Base-by-base conservation (phyloP, 805 yeast species). In the Metschnikowia colocasiae region DNA sequence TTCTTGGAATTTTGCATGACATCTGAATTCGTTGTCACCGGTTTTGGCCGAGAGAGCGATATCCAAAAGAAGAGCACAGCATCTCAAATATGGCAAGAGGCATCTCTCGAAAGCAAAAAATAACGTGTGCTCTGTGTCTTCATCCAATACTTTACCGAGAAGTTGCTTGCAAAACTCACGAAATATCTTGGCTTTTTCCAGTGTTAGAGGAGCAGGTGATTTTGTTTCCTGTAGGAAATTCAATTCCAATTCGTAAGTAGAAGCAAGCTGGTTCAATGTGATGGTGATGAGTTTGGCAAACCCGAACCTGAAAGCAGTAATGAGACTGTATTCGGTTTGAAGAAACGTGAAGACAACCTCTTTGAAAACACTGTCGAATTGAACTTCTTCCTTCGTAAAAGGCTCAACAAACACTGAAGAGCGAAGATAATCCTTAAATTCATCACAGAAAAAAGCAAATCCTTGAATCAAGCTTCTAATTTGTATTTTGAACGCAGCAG, bases 241-340 rank as follows among this genome's bases (percentile, higher is more conserved):
- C 18, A 39, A 13, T 19, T 20, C n/a, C 13, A 5, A 33, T 4
- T 32, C 22, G 37, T 43, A 46, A n/a, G 40, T 40, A 3, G 37
- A 29, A 64, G 40, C 3, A 68, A 68, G 50, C 41, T 39, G 39
- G 1, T 18, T 56, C 8, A 63, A 43, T 9, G 58, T 48, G 5
- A 59, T 44, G 1, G 68, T 56, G 20, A 71, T 50, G 33, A 61
- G 39, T 41, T 68, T 70, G 4, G 62, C 53, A 46, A 60, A 52
- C 1, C 68, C 71, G 12, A 63, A 48, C n/a, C 64, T 62, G 16
- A 68, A 54, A 22, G 74, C 47, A 1, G 73, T 65, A 6, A 56
- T 59, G 7, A 76, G 62, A 0, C 80, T 69, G 47, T 74, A 77
- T 45, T 69, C 71, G 4, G 78, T 72, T 52, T 74, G 77, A 46